Evolutionary conservation across 1,284 basidiomycete species (phyloP).

Genomic region (Serendipita sp.): DNA sequence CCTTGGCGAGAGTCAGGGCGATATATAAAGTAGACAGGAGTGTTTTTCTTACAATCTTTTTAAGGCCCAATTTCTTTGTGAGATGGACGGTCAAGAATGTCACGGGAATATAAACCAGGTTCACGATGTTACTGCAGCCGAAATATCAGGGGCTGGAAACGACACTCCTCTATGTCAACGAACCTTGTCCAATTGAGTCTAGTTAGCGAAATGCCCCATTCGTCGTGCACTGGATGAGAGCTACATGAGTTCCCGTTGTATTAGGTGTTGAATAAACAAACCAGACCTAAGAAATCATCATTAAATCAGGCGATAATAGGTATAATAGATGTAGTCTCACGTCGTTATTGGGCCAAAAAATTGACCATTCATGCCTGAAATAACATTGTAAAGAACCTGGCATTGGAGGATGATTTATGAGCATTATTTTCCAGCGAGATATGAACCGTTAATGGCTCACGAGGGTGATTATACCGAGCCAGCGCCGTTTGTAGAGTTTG

Average conservation of each 20-base stretch:
- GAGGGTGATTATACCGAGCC: constrained; percentile 2
- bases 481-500: constrained; percentile 5
- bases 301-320: background rate
- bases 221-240: constrained; percentile 30
- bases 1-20: constrained; percentile 23
- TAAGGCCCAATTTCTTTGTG: constrained; percentile 43
- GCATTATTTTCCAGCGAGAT: background rate
- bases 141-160: background rate
- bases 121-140: constrained; percentile 40
- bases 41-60: constrained; percentile 32
- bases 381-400: constrained; percentile 46
- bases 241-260: background rate
- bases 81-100: constrained; percentile 43
- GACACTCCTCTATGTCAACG: background rate
- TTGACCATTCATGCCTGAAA: constrained; percentile 48
- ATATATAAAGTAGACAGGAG: background rate
- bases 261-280: background rate
- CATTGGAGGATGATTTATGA: background rate
- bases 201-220: constrained; percentile 48
- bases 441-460: background rate
- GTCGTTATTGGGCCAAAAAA: constrained; percentile 69
- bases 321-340: constrained; percentile 24
- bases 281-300: background rate
- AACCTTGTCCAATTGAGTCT: constrained; percentile 53
- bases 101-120: constrained; percentile 43